phyloP scores from a whole-genome alignment of 768 basidiomycete genomes.

The Pholiota microspora region DNA sequence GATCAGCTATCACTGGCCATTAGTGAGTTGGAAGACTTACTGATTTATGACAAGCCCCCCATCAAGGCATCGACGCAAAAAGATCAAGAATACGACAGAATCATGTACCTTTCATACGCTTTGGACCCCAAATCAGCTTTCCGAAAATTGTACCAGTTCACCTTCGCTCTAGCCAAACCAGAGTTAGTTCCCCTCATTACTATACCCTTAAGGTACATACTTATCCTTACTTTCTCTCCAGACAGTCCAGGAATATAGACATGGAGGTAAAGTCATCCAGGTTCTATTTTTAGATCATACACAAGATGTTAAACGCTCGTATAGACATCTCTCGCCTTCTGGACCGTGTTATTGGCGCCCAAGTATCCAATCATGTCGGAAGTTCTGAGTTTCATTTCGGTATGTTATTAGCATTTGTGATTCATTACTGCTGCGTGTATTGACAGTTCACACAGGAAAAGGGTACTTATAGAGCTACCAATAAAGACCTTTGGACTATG shows the following conservation, averaged over 20 bases:
- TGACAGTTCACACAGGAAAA: conserved; percentile 34
- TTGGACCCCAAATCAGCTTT: conserved; percentile 52
- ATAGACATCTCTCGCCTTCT: conserved; percentile 70
- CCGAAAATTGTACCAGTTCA: conserved; percentile 64
- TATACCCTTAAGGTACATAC: not conserved
- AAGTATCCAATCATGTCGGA: conserved; percentile 66
- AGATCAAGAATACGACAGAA: conserved; percentile 53
- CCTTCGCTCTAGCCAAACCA: conserved; percentile 69
- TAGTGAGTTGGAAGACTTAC: conserved; percentile 61
- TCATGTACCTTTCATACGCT: conserved; percentile 48
- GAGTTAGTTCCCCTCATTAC: conserved; percentile 45
- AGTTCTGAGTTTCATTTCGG: conserved; percentile 64
- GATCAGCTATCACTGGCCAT: conserved; percentile 47
- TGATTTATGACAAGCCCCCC: conserved; percentile 50
- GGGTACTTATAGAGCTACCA: conserved; percentile 70
- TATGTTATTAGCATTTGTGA: conserved; percentile 27
- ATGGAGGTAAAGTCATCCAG: conserved; percentile 58
- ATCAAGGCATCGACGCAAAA: conserved; percentile 36
- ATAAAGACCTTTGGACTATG: conserved; percentile 88
- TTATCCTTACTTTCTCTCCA: conserved; percentile 21
- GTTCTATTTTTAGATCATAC: too few relatives aligned
- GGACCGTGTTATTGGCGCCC: conserved; percentile 71
- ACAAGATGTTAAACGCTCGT: not conserved
- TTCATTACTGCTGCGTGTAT: not conserved
- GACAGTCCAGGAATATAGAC: conserved; percentile 73